These are phyloP conservation scores for Sungouiella thailandica DNA, from an alignment of 805 yeast species.

Conservation along the genomic window DNA sequence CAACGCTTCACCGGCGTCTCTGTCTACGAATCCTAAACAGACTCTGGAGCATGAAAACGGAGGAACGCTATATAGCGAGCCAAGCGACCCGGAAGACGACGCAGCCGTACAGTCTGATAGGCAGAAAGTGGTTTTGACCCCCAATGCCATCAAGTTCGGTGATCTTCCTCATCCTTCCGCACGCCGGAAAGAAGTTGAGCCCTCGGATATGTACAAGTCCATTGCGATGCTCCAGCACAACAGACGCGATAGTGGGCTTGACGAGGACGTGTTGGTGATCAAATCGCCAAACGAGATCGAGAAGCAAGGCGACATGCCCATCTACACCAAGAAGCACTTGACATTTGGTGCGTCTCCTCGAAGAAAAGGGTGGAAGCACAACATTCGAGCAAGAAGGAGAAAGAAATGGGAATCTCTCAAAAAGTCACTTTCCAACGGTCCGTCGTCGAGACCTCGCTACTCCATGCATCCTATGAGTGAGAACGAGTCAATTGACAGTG, in stretches of 20 bases:
- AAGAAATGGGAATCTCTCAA: conserved; percentile 19
- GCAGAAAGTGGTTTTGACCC: not conserved
- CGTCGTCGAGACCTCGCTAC: conserved; percentile 4
- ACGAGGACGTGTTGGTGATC: conserved; percentile 76
- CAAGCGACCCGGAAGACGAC: conserved; percentile 32
- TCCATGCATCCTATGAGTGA: conserved; percentile 2
- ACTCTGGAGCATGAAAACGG: conserved; percentile 5
- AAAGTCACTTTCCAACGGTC: conserved; percentile 19
- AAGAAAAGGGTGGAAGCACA: conserved; percentile 5
- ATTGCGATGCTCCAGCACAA: conserved; percentile 69
- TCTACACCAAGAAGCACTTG: conserved; percentile 27
- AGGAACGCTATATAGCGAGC: conserved; percentile 36
- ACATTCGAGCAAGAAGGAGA: conserved; percentile 1
- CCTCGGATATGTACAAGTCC: conserved; percentile 80
- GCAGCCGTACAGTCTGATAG: conserved; percentile 1
- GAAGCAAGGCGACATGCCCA: conserved; percentile 28
- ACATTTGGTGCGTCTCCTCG: not conserved
- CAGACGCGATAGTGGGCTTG: conserved; percentile 23
- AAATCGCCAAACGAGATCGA: conserved; percentile 74
- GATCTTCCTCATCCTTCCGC: conserved; percentile 52
- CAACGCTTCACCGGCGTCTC: not conserved
- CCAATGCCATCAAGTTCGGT: conserved; percentile 51
- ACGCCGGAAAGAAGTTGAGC: conserved; percentile 47
- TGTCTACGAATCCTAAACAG: not conserved
- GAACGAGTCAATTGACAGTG: conserved; percentile 12